Base-by-base conservation (phyloP, 2,329 filamentous ascomycete genomes). In the Ophiostoma piceae region DNA sequence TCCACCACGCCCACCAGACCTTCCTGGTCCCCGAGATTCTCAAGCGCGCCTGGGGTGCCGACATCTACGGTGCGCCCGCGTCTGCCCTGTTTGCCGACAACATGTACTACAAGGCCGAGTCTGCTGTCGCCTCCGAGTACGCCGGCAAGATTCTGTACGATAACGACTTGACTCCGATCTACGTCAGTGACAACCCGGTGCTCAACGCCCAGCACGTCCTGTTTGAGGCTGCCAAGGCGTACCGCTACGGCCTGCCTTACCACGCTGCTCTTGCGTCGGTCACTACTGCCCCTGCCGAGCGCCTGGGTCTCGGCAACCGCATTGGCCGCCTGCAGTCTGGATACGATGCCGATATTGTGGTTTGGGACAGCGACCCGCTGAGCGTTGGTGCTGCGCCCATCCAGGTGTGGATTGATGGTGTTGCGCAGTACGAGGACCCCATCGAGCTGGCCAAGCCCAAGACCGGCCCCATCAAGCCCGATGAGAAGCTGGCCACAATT, bases 71-170 rank as follows among this genome's bases (percentile, higher is more conserved):
- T 12, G 70, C 73, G 8, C 74, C 74, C 3, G 74, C 73, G 3
- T 74, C 73, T 19, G 74, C 73, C 41, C 43, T 75, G 3, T 91
- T 91, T 74, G 88, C 89, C 11, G 88, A 91, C 75, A 90, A 74
- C 76, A 90, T 90, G 86, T 89, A 85, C 76, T 91, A 90, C 82
- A 90, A 91, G 78, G 82, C 84, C 1, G 89, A 91, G 78, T 80
- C 88, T 0, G 90, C 88, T 73, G 80, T 85, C 4, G 88, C 84
- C 0, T 89, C 87, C 12, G 87, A 90, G 76, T 85, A 85, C 71
- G 88, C 88, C 1, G 88, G 88, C 35, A 90, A 89, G 75, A 82
- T 87, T 3, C 81, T 91, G 0, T 87, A 87, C 73, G 88, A 90
- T 29, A 82, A 85, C 70, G 88, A 86, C 35, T 80, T 91, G 41